phyloP scores from a whole-genome alignment of 176 grass and related monocot species.

The Cymbopogon citratus region DNA sequence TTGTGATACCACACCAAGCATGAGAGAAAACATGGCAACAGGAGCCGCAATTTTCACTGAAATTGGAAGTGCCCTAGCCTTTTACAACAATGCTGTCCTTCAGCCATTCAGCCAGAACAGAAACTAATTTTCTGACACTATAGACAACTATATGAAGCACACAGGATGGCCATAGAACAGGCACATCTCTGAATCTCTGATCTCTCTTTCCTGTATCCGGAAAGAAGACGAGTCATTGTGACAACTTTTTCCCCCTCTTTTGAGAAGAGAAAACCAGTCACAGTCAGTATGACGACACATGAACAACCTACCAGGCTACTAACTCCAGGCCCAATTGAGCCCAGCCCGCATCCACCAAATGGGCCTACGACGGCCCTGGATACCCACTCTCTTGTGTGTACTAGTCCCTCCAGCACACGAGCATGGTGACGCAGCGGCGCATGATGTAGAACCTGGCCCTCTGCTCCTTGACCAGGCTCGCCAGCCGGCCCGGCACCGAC shows the following conservation, averaged over 20 bases:
- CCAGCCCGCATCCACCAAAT: background rate
- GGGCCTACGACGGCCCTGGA: background rate
- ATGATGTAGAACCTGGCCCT: conserved; percentile 85
- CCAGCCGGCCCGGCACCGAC: conserved; percentile 40
- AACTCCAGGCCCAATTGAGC: background rate
- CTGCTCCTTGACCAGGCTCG: conserved; percentile 59
- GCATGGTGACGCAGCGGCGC: conserved; percentile 77
- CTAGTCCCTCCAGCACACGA: conserved; percentile 69
- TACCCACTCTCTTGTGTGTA: no score
- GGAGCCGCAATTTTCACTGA: no score
- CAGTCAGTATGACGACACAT: background rate
- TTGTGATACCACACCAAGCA: no score
- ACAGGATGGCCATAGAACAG: conserved; percentile 29
- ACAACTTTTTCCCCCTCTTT: no score
- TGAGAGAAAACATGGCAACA: no score
- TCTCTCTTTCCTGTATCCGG: background rate
- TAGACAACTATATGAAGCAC: background rate
- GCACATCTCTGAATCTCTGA: conserved; percentile 39
- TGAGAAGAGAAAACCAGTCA: no score
- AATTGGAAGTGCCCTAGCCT: no score
- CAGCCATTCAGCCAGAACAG: no score
- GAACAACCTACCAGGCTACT: background rate
- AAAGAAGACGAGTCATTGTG: background rate
- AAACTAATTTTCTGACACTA: background rate
- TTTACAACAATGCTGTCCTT: no score